Base-by-base conservation (phyloP, 768 basidiomycete genomes). In the Gyrodon lividus region DNA sequence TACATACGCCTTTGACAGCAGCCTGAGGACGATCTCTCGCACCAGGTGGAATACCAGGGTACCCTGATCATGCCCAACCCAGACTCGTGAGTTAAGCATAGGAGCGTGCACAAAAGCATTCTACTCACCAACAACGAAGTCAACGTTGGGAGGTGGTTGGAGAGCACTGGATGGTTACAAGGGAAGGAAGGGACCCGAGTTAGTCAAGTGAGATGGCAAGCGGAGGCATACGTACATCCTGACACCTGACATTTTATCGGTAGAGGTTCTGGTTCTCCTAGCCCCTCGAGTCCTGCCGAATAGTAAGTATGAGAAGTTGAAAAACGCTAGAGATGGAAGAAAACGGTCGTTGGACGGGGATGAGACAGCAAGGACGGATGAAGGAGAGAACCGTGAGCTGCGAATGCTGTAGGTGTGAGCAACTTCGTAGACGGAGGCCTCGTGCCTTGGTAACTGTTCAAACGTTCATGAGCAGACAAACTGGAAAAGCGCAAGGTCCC, bases 111-210 rank as follows among this genome's bases (percentile, higher is more conserved):
- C 50, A 28, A 28, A 24, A 24, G 31, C 19, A 24, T 41, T 43
- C 43, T 23, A 67, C 78, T 55, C 59, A 86, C 90, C 90, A 63
- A 87, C 83, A 6, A 93, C 87, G 65, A 90, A 92, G 60, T 92
- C 90, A 65, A 91, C 86, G 72, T 93, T 91, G 38, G 90, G 90
- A 42, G 90, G 91, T 8, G 90, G 89, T 54, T 89, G 86, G 56
- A 93, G 77, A 37, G 84, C 89, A 65, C 90, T 92, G 56, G 20
- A 39, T 47, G 28, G 43, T 39, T 17, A 44, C 17, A 13, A 30
- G 39, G 31, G 38, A 47, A 38, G 28, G 28, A 28, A 28, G 10
- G 28, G 28, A 28, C 8, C 28, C 20, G 42, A n/a, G 22, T 38
- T 28, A 43, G 37, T 28, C 31, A 31, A 30, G 17, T 12, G 14